Evolutionary conservation across 2,329 filamentous ascomycete species (phyloP).

Genomic region (Cytospora piceae): DNA sequence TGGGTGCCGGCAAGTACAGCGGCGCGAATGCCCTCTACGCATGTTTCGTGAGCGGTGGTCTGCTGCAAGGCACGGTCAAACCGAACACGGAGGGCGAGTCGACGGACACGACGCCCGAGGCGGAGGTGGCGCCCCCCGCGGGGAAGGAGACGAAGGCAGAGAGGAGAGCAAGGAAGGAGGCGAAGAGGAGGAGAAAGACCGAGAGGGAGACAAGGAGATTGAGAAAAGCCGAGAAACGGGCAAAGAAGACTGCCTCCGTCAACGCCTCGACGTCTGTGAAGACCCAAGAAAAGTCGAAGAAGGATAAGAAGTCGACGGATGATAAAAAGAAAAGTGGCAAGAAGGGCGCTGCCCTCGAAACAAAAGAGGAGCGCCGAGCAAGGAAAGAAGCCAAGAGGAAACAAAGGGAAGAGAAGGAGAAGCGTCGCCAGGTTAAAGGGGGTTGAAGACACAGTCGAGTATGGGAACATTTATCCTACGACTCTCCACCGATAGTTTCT

Average conservation of each 20-base stretch:
- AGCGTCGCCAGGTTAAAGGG: slow-evolving; percentile 9
- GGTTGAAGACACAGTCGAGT: slow-evolving; percentile 17
- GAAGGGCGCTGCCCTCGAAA: slow-evolving; percentile 31
- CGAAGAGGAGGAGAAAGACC: slow-evolving; percentile 36
- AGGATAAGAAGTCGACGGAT: slow-evolving; percentile 16
- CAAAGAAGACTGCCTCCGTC: slow-evolving; percentile 8
- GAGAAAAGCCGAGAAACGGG: slow-evolving; percentile 14
- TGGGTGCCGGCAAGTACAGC: slow-evolving; percentile 60
- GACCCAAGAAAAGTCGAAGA: slow-evolving; percentile 10
- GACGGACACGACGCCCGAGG: slow-evolving; percentile 34
- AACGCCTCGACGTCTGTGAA: slow-evolving; percentile 6
- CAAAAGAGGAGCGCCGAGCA: slow-evolving; percentile 31
- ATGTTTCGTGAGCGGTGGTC: slow-evolving; percentile 82
- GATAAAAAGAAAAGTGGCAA: slow-evolving; percentile 31
- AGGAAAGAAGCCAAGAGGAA: slow-evolving; percentile 36
- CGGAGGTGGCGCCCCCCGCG: slow-evolving; percentile 37
- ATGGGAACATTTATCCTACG: not conserved
- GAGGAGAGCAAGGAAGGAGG: slow-evolving; percentile 43
- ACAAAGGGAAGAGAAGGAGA: slow-evolving; percentile 36
- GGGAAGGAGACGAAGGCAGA: slow-evolving; percentile 38
- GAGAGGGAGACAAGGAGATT: slow-evolving; percentile 34
- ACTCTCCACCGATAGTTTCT: not conserved
- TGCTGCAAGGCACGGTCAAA: slow-evolving; percentile 72
- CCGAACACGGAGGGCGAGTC: slow-evolving; percentile 35
- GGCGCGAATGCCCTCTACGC: slow-evolving; percentile 72